Evolutionary conservation across 768 basidiomycete genomes (phyloP).

Genomic region (Panellus pusillus): DNA sequence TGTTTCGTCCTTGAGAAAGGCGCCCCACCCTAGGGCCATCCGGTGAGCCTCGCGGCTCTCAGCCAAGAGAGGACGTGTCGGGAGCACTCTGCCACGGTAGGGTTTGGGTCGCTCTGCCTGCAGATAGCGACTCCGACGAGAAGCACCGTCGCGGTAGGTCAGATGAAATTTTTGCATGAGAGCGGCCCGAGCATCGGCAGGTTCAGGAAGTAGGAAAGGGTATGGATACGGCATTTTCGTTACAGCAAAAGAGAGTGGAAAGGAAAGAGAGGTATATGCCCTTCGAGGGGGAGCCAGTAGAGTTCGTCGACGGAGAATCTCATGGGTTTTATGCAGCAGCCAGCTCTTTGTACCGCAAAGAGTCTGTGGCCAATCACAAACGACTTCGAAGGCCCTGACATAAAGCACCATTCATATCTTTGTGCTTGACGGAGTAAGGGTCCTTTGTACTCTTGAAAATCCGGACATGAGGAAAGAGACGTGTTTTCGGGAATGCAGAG

Average conservation of each 20-base stretch:
- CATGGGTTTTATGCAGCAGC: not conserved
- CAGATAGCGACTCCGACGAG: constrained; percentile 3
- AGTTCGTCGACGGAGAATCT: not conserved
- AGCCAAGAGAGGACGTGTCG: not conserved
- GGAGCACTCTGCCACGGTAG: not conserved
- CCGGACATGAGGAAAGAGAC: too few species aligned
- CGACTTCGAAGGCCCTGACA: too few species aligned
- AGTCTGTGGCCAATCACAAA: not conserved
- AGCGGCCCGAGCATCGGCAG: constrained; percentile 13
- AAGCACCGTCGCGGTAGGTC: not conserved
- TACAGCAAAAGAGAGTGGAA: not conserved
- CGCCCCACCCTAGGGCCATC: constrained; percentile 3
- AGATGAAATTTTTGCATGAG: constrained; percentile 8
- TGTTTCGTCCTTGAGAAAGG: constrained; percentile 14
- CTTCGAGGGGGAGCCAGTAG: constrained; percentile 9
- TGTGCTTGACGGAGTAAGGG: not conserved
- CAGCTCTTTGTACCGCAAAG: constrained; percentile 3
- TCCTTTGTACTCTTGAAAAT: too few species aligned
- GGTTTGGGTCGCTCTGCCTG: constrained; percentile 10
- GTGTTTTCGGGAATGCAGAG: too few species aligned
- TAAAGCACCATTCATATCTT: not conserved
- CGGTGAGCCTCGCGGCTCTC: constrained; percentile 4
- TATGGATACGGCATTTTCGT: constrained; percentile 8
- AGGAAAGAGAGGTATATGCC: constrained; percentile 1
- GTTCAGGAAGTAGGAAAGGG: not conserved